Evolutionary conservation across 768 basidiomycete species (phyloP), one percentile per base, ranked within the genome.

Genomic region (Xerocomellus chrysenteron): DNA sequence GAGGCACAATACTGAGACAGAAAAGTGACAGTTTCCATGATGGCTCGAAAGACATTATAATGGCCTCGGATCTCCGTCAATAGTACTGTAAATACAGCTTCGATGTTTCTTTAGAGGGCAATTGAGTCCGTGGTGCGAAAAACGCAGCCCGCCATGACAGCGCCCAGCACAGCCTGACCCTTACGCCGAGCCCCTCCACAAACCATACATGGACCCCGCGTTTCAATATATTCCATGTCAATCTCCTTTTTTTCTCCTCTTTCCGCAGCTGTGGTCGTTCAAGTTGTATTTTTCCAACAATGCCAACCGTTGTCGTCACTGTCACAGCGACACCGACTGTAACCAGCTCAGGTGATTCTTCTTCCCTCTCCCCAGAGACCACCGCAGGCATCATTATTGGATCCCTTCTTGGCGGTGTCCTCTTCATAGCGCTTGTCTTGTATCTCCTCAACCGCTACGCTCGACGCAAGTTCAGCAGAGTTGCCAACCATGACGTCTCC

Each of bases 341-440:
- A 21, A 21, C 50, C 1, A 43, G 33, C 17, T 16, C 50, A 5
- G 2, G 7, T 21, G 2, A 14, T 17, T 3, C 53, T 16, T 28
- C 53, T 7, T 42, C 60, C 10, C 40, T 67, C 16, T 55, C 67
- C 24, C 2, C 63, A 0, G 44, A 37, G 2, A 21, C 46, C 14
- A 47, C 68, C 16, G 63, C 61, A 12, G 65, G 58, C 37, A 69
- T 73, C 47, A 41, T 62, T 21, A 21, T 73, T 11, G 69, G 63
- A 9, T 14, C 28, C 33, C 44, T 67, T 10, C 16, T 65, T 3
- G 71, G 54, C 1, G 46, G 46, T 36, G 32, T 45, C 32, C 19
- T 65, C 11, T 19, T 73, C 17, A 52, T 59, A 16, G 30, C 3
- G 3, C 56, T 63, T 40, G 26, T 53, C 28, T 10, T 65, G 1